Evolutionary conservation across 441 rosid genomes (phyloP).

Genomic region (Cnidoscolus chayamansa): DNA sequence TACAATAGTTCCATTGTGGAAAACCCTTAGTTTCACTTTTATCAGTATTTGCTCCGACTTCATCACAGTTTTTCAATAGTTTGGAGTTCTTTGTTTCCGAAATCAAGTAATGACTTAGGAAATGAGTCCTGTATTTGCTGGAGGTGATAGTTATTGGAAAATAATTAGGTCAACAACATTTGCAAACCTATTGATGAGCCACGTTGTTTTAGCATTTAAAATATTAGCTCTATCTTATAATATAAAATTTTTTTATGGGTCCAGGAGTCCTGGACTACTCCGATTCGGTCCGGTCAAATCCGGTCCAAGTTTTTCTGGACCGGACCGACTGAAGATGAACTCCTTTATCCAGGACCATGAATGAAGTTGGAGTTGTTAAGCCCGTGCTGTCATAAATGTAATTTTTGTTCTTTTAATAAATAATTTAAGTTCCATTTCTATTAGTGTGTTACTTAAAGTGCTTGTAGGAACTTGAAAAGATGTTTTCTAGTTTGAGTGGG

Average conservation of each 20-base stretch:
- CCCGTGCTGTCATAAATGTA: neutral
- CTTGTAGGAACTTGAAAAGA: too few species aligned
- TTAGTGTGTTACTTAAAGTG: too few species aligned
- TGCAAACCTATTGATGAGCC: neutral
- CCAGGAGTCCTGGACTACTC: neutral
- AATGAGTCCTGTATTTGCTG: neutral
- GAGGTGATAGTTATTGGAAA: neutral
- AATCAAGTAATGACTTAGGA: neutral
- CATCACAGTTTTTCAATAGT: neutral
- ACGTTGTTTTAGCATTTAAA: neutral
- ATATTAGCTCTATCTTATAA: neutral
- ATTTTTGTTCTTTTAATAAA: neutral
- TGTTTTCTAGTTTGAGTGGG: too few species aligned
- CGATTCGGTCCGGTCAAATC: too few species aligned
- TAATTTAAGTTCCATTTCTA: neutral
- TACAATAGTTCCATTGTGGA: neutral
- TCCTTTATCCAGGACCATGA: too few species aligned
- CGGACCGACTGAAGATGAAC: too few species aligned
- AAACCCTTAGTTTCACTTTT: neutral
- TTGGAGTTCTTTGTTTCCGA: neutral
- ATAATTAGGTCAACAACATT: neutral
- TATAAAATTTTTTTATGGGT: neutral
- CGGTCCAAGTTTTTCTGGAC: too few species aligned
- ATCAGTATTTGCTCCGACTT: neutral
- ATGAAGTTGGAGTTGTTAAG: neutral